Base-by-base conservation (phyloP, 164 flowering plant species). In the Kingdonia uniflora region DNA sequence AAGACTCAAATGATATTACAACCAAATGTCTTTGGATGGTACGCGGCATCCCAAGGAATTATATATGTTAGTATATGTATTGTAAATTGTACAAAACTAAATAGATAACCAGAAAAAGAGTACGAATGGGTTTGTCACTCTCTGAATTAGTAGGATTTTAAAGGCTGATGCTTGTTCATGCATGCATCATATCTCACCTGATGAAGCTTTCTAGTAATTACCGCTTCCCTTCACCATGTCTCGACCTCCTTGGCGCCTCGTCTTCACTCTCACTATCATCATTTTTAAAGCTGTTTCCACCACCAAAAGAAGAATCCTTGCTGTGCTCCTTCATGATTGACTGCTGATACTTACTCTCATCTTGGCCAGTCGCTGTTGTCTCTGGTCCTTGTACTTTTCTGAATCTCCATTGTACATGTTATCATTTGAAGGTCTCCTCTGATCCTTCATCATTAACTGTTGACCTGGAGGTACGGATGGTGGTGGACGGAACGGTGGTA, bases 261-360 rank as follows among this genome's bases (percentile, higher is more conserved):
- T 92, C 96, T 72, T 92, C 98, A 21, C 97, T 91, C 60, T 85
- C 97, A 43, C 95, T 91, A 10, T 85, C 97, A 21, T 82, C 94
- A 56, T 81, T 78, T 55, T 74, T 72, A 24, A 74, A 67, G 63
- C 53, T 71, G 58, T 65, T 79, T 16, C 74, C 74, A 22, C 41
- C 65, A 41, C 69, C 85, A 66, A 68, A 74, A 23, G 35, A 29
- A 29, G 72, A 73, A 46, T 77, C 85, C 38, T 72, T 81, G 1
- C 59, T 69, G 48, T 69, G 72, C 37, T 63, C 59, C 57, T 60
- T 80, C 11, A 41, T 54, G 49, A 74, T 73, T 42, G 71, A 75
- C 52, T 70, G 35, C 35, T 29, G 75, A 69, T 72, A 63, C 43
- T 51, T 71, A 11, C 52, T 42, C 25, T 75, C 90, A 12, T 75